A percentile compares a stretch with the other conserved stretches of the same genome.
Evolutionary conservation across 768 basidiomycete species (phyloP).

Genomic region (Hortiboletus campestris): DNA sequence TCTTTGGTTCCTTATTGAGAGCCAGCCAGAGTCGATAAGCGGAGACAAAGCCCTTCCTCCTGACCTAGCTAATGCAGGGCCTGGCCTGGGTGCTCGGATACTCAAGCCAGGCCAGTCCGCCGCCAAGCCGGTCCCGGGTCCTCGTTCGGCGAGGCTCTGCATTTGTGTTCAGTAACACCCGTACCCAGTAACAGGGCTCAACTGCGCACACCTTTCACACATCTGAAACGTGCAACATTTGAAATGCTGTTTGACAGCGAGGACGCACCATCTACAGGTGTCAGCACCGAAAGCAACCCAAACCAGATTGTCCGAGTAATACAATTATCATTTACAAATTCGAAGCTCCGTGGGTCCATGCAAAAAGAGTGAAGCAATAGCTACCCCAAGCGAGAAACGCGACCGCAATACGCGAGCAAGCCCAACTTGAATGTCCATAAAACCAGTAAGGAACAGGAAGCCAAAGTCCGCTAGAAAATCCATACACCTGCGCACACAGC

Average conservation of each 20-base stretch:
- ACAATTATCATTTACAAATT: neutral
- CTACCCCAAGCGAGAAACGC: neutral
- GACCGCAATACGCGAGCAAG: neutral
- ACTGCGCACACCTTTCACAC: no score
- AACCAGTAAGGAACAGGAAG: neutral
- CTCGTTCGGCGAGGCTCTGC: no score
- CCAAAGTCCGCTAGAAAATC: slow-evolving; percentile 13
- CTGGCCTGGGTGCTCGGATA: no score
- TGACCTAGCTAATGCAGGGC: no score
- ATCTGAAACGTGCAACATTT: neutral
- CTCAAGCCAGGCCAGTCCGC: no score
- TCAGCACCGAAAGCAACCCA: neutral
- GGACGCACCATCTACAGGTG: neutral
- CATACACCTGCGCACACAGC: slow-evolving; percentile 10
- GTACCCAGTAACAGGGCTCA: no score
- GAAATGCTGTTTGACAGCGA: neutral
- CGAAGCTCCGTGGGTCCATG: neutral
- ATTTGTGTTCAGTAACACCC: no score
- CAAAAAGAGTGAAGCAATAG: neutral
- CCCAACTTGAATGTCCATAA: neutral
- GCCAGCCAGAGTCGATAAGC: no score
- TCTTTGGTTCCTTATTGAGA: no score
- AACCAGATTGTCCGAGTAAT: neutral
- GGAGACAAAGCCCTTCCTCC: no score
- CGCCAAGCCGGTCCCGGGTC: no score